Evolutionary conservation across 345 rosid species (phyloP), one percentile per base, ranked within the genome.

Genomic region (Isatis tinctoria): DNA sequence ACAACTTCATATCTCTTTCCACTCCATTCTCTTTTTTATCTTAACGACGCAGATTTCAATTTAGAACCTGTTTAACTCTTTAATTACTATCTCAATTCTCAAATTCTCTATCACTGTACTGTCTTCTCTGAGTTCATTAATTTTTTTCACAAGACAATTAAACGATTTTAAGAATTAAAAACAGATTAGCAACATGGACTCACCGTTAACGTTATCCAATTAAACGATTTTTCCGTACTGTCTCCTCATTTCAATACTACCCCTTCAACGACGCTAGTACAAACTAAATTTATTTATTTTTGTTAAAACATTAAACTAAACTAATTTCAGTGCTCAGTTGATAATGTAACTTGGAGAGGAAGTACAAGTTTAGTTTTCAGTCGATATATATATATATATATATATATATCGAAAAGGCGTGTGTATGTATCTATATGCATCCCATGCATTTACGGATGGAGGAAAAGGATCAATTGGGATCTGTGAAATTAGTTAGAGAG

Each of bases 391-490:
- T 12, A 1, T 44, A 3, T 44, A 16, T 54, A 11, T 37, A 16
- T 10, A 32, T 28, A 1, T 1, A 8, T 7, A 63, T 18, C 1
- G 16, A 51, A 30, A 53, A 33, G 12, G n/a, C 51, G 3, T 49
- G 60, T 14, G 1, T 0, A 51, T 35, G 8, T 5, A 16, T 13
- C 18, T 10, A 59, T 28, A 30, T 16, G 35, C 24, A 73, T 57
- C 67, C 71, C 73, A 74, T 67, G 73, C 73, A 57, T 35, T 17
- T 2, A 44, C 4, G 48, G 56, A 9, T 17, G 64, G 54, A 56
- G 67, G 68, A 68, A 69, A 75, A 75, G 49, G 66, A 54, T 35
- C 11, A 56, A 47, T 76, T 63, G 80, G 80, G 80, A 76, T 76
- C 61, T 56, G 80, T 14, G 75, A 63, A 76, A 70, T 70, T 70